Evolutionary conservation across 352 stramenopile species (phyloP).

Genomic region (Aphanomyces cochlioides): DNA sequence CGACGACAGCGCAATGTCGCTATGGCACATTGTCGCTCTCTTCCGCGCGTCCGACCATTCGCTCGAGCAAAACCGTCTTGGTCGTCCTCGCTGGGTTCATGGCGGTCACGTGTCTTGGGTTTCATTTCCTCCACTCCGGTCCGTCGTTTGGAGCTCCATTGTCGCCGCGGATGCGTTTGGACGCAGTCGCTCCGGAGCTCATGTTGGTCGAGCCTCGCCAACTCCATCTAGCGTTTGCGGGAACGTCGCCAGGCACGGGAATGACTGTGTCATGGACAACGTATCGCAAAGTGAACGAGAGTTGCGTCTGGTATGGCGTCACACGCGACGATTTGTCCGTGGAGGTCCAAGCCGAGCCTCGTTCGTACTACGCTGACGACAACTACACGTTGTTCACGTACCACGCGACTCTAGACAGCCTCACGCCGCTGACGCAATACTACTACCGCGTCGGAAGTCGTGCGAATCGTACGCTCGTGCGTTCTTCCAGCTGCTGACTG

Average conservation of each 20-base stretch:
- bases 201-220: constrained; percentile 40
- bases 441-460: constrained; percentile 49
- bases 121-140: too few relatives aligned
- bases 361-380: constrained; percentile 51
- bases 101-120: too few relatives aligned
- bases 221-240: constrained; percentile 54
- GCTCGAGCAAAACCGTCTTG: too few relatives aligned
- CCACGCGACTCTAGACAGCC: constrained; percentile 36
- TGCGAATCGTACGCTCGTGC: constrained; percentile 28
- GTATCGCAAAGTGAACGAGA: constrained; percentile 43
- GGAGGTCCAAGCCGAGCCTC: constrained; percentile 32
- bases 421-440: constrained; percentile 42
- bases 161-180: too few relatives aligned
- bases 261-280: constrained; percentile 67
- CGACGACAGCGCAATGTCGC: too few relatives aligned
- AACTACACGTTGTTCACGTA: constrained; percentile 48
- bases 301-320: constrained; percentile 44
- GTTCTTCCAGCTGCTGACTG: constrained; percentile 23
- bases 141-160: too few relatives aligned
- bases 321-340: constrained; percentile 32
- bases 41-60: too few relatives aligned
- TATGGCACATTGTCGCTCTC: too few relatives aligned
- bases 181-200: background rate
- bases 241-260: constrained; percentile 38
- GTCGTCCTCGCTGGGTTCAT: too few relatives aligned